These are phyloP conservation scores for Hypoxylon sp. DNA, from an alignment of 2,329 filamentous ascomycete species.

Conservation along the genomic window DNA sequence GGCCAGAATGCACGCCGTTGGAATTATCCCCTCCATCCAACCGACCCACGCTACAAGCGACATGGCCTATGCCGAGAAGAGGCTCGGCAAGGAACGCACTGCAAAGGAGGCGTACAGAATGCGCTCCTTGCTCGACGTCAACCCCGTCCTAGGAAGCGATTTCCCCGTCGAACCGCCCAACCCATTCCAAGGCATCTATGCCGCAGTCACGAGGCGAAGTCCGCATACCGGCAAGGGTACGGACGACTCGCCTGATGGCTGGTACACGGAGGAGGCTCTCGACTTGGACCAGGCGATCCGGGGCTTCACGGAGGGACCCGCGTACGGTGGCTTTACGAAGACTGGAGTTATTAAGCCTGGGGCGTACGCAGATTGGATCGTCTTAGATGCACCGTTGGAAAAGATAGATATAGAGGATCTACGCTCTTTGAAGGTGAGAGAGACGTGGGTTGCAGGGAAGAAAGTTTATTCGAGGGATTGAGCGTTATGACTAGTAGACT, in stretches of 20 bases:
- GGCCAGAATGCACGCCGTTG: slow-evolving; percentile 68
- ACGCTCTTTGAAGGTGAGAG: slow-evolving; percentile 68
- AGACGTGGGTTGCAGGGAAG: slow-evolving; percentile 78
- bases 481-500: not conserved
- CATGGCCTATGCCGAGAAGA: slow-evolving; percentile 74
- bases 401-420: slow-evolving; percentile 66
- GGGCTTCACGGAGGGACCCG: slow-evolving; percentile 74
- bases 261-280: slow-evolving; percentile 73
- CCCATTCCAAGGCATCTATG: slow-evolving; percentile 78
- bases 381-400: slow-evolving; percentile 73
- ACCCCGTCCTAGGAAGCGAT: slow-evolving; percentile 75
- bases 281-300: slow-evolving; percentile 71
- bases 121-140: slow-evolving; percentile 69
- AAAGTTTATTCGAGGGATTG: slow-evolving; percentile 61
- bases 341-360: slow-evolving; percentile 73
- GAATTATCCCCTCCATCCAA: slow-evolving; percentile 78
- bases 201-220: slow-evolving; percentile 73
- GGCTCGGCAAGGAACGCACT: slow-evolving; percentile 71
- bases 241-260: slow-evolving; percentile 65
- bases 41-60: slow-evolving; percentile 81
- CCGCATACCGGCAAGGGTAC: slow-evolving; percentile 69
- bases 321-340: slow-evolving; percentile 72
- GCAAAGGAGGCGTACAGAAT: slow-evolving; percentile 75
- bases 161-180: slow-evolving; percentile 80
- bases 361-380: slow-evolving; percentile 78